These are phyloP conservation scores for Cyberlindnera sargentensis DNA, from an alignment of 805 yeast genomes.

Conservation along the genomic window DNA sequence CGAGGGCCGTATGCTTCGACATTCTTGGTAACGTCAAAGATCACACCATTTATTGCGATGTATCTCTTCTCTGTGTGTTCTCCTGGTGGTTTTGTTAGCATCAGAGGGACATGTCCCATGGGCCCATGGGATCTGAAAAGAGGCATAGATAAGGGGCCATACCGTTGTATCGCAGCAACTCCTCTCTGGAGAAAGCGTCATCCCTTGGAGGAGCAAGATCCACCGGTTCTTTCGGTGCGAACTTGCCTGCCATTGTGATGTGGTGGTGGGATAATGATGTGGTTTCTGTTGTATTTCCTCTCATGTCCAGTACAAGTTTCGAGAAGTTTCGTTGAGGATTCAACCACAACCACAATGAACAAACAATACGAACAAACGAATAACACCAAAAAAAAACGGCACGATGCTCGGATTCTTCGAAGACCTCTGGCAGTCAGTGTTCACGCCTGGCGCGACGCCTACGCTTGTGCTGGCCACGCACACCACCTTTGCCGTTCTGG, in stretches of 20 bases:
- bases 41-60: constrained; percentile 68
- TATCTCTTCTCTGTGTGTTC: constrained; percentile 38
- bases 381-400: background rate
- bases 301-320: background rate
- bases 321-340: no score
- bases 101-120: background rate
- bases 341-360: background rate
- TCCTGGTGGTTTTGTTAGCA: background rate
- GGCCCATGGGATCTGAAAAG: background rate
- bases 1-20: constrained; percentile 70
- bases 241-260: constrained; percentile 21
- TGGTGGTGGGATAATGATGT: background rate
- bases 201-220: constrained; percentile 44
- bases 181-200: constrained; percentile 33
- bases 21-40: constrained; percentile 73
- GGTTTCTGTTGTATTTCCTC: background rate
- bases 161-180: constrained; percentile 42
- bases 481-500: constrained; percentile 62
- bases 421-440: constrained; percentile 85
- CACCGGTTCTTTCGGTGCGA: constrained; percentile 51
- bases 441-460: constrained; percentile 91
- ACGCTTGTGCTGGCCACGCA: constrained; percentile 88
- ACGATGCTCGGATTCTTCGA: constrained; percentile 35
- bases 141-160: constrained; percentile 8
- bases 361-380: background rate